Base-by-base conservation (phyloP, 352 stramenopile species). In the Phytophthora cactorum region DNA sequence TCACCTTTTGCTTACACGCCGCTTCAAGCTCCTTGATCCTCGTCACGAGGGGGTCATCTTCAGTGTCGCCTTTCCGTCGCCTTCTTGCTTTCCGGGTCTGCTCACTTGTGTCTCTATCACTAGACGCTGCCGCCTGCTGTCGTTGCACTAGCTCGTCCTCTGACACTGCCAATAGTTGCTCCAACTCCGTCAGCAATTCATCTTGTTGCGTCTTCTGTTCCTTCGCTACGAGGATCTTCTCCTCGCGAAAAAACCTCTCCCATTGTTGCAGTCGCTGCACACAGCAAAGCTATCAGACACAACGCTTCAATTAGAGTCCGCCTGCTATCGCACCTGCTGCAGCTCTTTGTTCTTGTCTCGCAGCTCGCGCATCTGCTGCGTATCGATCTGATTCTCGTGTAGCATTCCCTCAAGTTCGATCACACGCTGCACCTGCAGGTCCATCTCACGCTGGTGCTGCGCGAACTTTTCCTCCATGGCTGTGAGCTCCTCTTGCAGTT, bases 1-100 rank as follows among this genome's bases (percentile, higher is more conserved):
- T 27, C 9, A 91, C 84, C 76, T 93, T 95, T 47, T 93, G 84
- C 49, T 91, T 91, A 74, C 75, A 84, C 8, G 75, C 64, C 64
- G 86, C 87, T 70, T 93, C 82, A 17, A 95, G 64, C 41, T 95
- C 87, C 6, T 74, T 72, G n/a, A 92, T 75, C 8, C 72, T 63
- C 29, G 54, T 78, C 32, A 71, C 65, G 14, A 72, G 38, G 22
- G 51, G 52, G 11, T 72, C 60, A n/a, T 75, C 52, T 28, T 75
- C 72, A n/a, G 45, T 49, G 6, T 63, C 53, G 9, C 60, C 38
- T 61, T 65, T 64, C 41, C 56, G 60, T n/a, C 43, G 52, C 53
- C 12, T 32, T 70, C 56, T 70, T 14, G 28, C 50, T 45, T 59
- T 53, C 22, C 65, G 52, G 59, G 31, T 4, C 17, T 63, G 44